Evolutionary conservation across 73 alveolate species (phyloP).

Genomic region (Paraurostyla sp.): DNA sequence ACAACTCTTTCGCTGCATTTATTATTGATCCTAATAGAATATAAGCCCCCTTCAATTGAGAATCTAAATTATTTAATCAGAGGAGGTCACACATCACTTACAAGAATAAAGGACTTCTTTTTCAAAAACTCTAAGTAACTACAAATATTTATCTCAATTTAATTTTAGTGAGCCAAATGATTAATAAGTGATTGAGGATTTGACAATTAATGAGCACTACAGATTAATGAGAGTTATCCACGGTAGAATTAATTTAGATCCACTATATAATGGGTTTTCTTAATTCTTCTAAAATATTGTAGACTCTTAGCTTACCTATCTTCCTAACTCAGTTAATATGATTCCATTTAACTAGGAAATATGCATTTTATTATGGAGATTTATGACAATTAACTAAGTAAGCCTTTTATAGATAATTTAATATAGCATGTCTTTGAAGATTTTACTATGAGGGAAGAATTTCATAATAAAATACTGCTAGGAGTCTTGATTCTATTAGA

Average conservation of each 20-base stretch:
- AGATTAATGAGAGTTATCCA: constrained; percentile 71
- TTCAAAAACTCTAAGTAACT: constrained; percentile 20
- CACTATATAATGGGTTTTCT: constrained; percentile 47
- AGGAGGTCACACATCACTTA: constrained; percentile 71
- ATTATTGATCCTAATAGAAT: constrained; percentile 63
- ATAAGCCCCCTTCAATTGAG: constrained; percentile 78
- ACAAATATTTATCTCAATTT: not conserved
- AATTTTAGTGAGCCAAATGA: constrained; percentile 49
- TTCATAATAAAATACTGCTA: constrained; percentile 44
- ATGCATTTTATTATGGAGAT: constrained; percentile 70
- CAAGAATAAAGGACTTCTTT: constrained; percentile 55
- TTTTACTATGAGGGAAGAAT: constrained; percentile 63
- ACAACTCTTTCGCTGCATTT: constrained; percentile 54
- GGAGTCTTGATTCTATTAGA: constrained; percentile 63
- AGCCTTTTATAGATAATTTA: not conserved
- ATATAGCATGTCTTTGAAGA: constrained; percentile 65
- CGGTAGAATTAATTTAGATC: constrained; percentile 77
- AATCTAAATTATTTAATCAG: constrained; percentile 59
- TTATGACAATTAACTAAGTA: constrained; percentile 57
- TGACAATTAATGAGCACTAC: constrained; percentile 74
- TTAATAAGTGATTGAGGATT: constrained; percentile 54
- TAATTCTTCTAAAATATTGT: constrained; percentile 58
- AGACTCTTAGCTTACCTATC: constrained; percentile 52
- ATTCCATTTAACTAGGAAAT: constrained; percentile 72
- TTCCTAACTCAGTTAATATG: constrained; percentile 68